These are phyloP conservation scores for Fusarium mundagurra DNA, from an alignment of 2,329 filamentous ascomycete species.

Conservation along the genomic window DNA sequence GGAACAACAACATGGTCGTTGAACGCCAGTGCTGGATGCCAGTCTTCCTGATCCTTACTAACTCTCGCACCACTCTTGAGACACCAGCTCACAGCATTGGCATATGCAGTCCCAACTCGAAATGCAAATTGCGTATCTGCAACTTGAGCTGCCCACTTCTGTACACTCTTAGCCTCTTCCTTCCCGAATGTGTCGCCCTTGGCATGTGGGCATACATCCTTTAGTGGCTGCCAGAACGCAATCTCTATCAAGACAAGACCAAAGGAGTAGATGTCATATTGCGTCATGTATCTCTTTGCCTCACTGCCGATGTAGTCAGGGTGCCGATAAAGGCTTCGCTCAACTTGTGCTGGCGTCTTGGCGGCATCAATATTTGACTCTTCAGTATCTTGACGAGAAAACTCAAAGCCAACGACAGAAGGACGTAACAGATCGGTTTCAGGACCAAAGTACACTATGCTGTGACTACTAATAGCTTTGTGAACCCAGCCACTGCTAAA, in stretches of 20 bases:
- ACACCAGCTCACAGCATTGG: background rate
- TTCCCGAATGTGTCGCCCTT: accelerated
- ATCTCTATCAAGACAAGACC: background rate
- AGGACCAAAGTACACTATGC: background rate
- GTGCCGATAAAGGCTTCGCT: background rate
- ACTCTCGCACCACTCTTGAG: background rate
- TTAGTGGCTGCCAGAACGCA: background rate
- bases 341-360: background rate
- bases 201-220: background rate
- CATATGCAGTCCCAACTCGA: background rate
- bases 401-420: background rate
- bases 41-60: background rate
- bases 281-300: background rate
- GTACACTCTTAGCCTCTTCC: background rate
- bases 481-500: background rate
- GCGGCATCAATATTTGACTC: background rate
- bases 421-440: accelerated
- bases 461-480: background rate
- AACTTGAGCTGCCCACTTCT: background rate
- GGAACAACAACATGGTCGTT: background rate
- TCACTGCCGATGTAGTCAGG: background rate
- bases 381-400: background rate
- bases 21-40: background rate
- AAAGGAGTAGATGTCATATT: background rate
- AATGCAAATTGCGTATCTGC: background rate